Evolutionary conservation across 164 flowering plant species (phyloP).

Genomic region (Nelumbo lutea): DNA sequence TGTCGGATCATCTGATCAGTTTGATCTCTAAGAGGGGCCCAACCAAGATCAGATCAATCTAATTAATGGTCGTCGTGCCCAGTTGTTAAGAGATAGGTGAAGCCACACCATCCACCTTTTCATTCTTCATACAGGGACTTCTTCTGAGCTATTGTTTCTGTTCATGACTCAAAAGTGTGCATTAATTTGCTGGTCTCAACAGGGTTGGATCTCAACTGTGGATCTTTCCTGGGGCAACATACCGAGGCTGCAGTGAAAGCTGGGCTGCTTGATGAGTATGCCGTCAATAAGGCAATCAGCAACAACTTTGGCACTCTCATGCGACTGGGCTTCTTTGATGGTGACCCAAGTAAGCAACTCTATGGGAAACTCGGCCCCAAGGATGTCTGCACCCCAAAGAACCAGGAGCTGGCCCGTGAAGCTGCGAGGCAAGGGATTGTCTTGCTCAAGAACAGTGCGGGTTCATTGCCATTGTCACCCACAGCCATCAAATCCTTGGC

Average conservation of each 20-base stretch:
- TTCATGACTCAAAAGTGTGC: no score
- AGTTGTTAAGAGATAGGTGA: no score
- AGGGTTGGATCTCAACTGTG: conserved; percentile 92
- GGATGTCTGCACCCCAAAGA: conserved; percentile 61
- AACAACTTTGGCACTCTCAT: conserved; percentile 67
- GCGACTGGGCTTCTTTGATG: conserved; percentile 90
- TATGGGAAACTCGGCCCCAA: conserved; percentile 74
- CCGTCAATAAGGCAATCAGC: conserved; percentile 51
- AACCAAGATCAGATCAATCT: no score
- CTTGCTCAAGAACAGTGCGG: conserved; percentile 60
- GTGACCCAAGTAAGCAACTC: conserved; percentile 54
- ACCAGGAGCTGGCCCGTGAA: conserved; percentile 73
- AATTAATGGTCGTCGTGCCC: no score
- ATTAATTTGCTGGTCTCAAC: conserved; percentile 1
- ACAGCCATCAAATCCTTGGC: conserved; percentile 68
- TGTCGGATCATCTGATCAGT: no score
- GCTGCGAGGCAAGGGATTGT: conserved; percentile 95
- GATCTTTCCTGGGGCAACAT: conserved; percentile 50
- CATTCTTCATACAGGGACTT: no score
- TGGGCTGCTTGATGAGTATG: conserved; percentile 50
- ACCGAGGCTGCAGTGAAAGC: conserved; percentile 60
- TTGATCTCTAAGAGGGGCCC: no score
- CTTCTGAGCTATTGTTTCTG: background rate
- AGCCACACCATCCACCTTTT: no score
- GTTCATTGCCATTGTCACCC: conserved; percentile 64